Evolutionary conservation across 305 asterid species (phyloP).

Genomic region (Coffea humblotiana): DNA sequence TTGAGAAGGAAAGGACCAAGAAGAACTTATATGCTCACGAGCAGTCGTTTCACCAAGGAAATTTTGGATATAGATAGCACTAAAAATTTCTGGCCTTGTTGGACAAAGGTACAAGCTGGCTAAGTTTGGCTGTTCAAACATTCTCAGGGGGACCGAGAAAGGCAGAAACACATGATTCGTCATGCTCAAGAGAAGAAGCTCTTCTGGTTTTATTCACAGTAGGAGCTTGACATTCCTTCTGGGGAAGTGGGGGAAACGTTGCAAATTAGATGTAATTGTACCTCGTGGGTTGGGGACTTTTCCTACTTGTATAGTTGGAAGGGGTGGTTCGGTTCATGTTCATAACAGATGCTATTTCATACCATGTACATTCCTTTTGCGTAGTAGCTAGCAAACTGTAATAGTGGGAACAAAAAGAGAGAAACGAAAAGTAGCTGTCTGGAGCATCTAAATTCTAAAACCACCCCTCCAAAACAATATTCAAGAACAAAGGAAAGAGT

Average conservation of each 20-base stretch:
- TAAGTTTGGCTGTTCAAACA: conserved; percentile 2
- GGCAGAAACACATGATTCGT: background rate
- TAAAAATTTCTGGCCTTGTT: background rate
- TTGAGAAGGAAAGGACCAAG: conserved; percentile 45
- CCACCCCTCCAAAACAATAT: background rate
- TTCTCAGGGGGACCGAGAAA: background rate
- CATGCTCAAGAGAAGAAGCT: background rate
- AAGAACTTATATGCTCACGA: conserved; percentile 28
- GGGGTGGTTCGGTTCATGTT: conserved; percentile 15
- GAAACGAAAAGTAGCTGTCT: background rate
- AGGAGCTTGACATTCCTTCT: conserved; percentile 15
- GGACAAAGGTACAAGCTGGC: background rate
- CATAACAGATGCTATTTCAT: conserved; percentile 21
- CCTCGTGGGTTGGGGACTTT: conserved; percentile 16
- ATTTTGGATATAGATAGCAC: background rate
- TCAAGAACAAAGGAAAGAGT: background rate
- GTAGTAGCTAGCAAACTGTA: conserved; percentile 3
- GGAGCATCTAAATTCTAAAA: background rate
- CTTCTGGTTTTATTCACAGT: background rate
- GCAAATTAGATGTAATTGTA: conserved; percentile 7
- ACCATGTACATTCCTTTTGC: conserved; percentile 21
- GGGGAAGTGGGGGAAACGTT: conserved; percentile 5
- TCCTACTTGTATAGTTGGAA: conserved; percentile 26
- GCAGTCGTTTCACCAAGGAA: conserved; percentile 7
- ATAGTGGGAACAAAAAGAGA: background rate